Conservation (phyloP, 306 rosid genomes). For the peach (Prunus persica) region Prunus_persica_NCBIv2 NC_034013.1:16542001-16542500, state of each 20-base stretch:
- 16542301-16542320: constrained; percentile 37
- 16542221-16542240: constrained; percentile 34
- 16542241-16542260: constrained; percentile 25
- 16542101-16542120: constrained; percentile 29
- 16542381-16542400: constrained; percentile 31
- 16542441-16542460: constrained; percentile 26
- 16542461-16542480: constrained; percentile 27
- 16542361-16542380: constrained; percentile 27
- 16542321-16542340: constrained; percentile 25
- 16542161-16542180: constrained; percentile 24
- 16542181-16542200: constrained; percentile 28
- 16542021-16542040: not conserved
- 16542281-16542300: constrained; percentile 27
- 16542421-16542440: constrained; percentile 26
- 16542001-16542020: not conserved
- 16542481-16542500: constrained; percentile 49
- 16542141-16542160: constrained; percentile 34
- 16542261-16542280: constrained; percentile 39
- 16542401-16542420: constrained; percentile 19
- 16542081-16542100: constrained; percentile 36
- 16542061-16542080: not conserved
- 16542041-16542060: not conserved
- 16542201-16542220: constrained; percentile 27
- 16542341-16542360: constrained; percentile 25
- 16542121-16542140: constrained; percentile 24